These are phyloP conservation scores for Lasiodiplodia sp. DNA, from an alignment of 2,329 filamentous ascomycete genomes.

Conservation along the genomic window DNA sequence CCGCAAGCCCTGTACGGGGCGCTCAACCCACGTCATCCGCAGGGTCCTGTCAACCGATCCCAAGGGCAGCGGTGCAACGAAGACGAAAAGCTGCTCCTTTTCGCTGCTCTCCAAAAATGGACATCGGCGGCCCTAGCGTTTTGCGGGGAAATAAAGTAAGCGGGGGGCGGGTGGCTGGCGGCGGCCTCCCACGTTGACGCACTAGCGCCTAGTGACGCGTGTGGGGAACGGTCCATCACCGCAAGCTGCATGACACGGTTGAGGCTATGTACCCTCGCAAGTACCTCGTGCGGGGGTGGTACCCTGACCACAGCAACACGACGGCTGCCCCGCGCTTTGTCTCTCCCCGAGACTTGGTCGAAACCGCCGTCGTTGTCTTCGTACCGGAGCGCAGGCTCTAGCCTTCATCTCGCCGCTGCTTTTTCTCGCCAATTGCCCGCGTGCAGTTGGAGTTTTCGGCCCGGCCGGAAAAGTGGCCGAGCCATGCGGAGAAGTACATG, in stretches of 20 bases:
- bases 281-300: slow-evolving; percentile 18
- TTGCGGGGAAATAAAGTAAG: slow-evolving; percentile 31
- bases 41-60: neutral
- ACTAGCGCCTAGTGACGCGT: slow-evolving; percentile 21
- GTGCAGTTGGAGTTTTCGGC: neutral
- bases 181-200: slow-evolving; percentile 19
- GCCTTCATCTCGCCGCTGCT: too few species aligned
- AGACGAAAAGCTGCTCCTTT: neutral
- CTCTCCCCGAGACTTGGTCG: neutral
- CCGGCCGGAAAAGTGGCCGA: neutral
- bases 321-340: neutral
- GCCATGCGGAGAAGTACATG: slow-evolving; percentile 2
- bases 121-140: slow-evolving; percentile 7
- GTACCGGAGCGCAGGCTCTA: neutral
- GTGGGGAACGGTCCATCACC: slow-evolving; percentile 16
- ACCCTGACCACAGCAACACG: neutral
- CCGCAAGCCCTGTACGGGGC: neutral
- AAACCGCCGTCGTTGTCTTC: neutral
- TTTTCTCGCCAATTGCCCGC: neutral
- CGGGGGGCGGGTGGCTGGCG: slow-evolving; percentile 27
- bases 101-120: slow-evolving; percentile 3
- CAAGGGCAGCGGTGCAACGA: neutral
- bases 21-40: neutral
- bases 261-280: slow-evolving; percentile 14
- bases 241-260: slow-evolving; percentile 20